phyloP scores from a whole-genome alignment of 2,329 filamentous ascomycete species.

The Colletotrichum trifolii region DNA sequence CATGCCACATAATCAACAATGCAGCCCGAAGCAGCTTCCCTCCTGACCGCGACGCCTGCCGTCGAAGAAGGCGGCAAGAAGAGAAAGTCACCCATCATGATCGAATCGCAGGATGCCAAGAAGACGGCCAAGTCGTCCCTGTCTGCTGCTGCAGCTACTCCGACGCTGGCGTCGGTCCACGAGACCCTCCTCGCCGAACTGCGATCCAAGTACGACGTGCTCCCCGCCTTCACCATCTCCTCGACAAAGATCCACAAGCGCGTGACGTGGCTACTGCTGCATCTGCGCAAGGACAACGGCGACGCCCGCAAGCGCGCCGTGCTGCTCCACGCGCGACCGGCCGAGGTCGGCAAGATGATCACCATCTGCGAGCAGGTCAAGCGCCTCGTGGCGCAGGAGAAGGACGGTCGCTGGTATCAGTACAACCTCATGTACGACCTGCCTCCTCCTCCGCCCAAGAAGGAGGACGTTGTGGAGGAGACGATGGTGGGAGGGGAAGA shows the following conservation, averaged over 20 bases:
- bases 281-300: conserved; percentile 49
- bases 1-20: background rate
- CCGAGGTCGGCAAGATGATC: conserved; percentile 72
- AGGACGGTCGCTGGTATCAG: conserved; percentile 58
- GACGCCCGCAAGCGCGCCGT: conserved; percentile 48
- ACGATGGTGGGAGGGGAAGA: conserved; percentile 50
- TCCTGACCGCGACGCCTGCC: too few relatives aligned
- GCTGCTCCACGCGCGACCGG: conserved; percentile 62
- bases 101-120: conserved; percentile 12
- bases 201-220: conserved; percentile 59
- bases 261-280: conserved; percentile 56
- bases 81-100: conserved; percentile 24
- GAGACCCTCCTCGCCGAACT: conserved; percentile 57
- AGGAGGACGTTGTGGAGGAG: conserved; percentile 52
- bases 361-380: conserved; percentile 75
- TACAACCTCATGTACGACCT: conserved; percentile 68
- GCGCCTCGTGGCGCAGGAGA: conserved; percentile 56
- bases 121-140: conserved; percentile 29
- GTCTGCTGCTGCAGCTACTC: conserved; percentile 20
- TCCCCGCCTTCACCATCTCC: conserved; percentile 66
- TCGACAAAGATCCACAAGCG: conserved; percentile 70
- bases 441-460: conserved; percentile 41
- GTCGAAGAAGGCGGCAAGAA: conserved; percentile 16
- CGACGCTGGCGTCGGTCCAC: conserved; percentile 50
- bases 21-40: too few relatives aligned